Base-by-base conservation (phyloP, 2,329 filamentous ascomycete species). In the Verticillium isaacii region DNA sequence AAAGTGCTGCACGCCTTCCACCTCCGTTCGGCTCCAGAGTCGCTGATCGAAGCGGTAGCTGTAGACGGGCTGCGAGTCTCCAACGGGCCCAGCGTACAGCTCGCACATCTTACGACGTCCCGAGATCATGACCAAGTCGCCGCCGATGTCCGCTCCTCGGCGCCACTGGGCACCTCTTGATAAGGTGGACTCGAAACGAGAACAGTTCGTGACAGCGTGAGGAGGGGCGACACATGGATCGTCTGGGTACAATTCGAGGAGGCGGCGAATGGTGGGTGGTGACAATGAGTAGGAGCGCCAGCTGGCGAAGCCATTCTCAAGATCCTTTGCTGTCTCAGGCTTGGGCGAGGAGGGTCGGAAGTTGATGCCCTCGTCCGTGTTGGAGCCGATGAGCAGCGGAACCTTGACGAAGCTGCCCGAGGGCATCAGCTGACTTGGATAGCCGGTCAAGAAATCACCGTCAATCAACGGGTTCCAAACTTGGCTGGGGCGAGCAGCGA, bases 21-120 rank as follows among this genome's bases (percentile, higher is more conserved):
- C 74, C 15, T 73, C 72, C 2, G 67, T 66, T 7, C 75, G 72
- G 63, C 77, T 75, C 72, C 78, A 81, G 25, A 74, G 69, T n/a
- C 72, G 70, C 61, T 80, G 79, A 65, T 82, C 80, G 61, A 83
- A 82, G 2, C 80, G 77, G 69, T 82, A 83, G 62, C 77, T 80
- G 64, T 77, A 83, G 0, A 81, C 77, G 4, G 72, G 62, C 19
- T 72, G 64, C 1, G 70, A 70, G 1, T 67, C 71, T 12, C 34
- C 63, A 2, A 57, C 11, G 8, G 45, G n/a, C 5, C 65, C 63
- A 0, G 77, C 67, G 61, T 74, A 81, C 2, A 78, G 67, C 64
- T 81, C 75, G 15, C 75, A 77, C 69, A 80, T 75, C 60, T 77
- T 77, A 32, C 80, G 74, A 1, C 80, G 72, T 14, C 77, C 77